A percentile compares a stretch with the other conserved stretches of the same genome.
These are phyloP conservation scores for Monosporascus sp. DNA, from an alignment of 2,329 filamentous ascomycete genomes.

Conservation along the genomic window DNA sequence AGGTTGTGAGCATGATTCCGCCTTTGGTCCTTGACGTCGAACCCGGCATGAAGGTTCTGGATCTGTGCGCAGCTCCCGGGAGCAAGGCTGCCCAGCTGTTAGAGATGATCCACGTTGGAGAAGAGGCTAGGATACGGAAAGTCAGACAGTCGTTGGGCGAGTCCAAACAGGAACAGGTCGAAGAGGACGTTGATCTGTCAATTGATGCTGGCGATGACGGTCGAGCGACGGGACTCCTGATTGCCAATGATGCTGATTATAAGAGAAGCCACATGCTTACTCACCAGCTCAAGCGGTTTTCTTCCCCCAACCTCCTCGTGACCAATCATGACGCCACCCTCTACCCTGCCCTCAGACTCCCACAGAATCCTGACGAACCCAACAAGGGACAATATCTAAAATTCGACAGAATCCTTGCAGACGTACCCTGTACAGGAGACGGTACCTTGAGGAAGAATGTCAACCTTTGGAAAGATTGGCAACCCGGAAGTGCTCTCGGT, in stretches of 20 bases:
- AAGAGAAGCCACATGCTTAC: constrained; percentile 95
- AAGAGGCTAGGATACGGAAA: constrained; percentile 78
- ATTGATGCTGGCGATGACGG: constrained; percentile 68
- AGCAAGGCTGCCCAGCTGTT: constrained; percentile 95
- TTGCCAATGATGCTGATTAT: constrained; percentile 96
- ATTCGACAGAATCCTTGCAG: constrained; percentile 92
- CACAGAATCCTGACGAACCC: constrained; percentile 49
- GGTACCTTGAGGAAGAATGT: constrained; percentile 91
- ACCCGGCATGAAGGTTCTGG: constrained; percentile 87
- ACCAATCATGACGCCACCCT: constrained; percentile 97
- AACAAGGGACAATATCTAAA: constrained; percentile 71
- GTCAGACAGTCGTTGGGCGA: constrained; percentile 56
- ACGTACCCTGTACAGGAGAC: constrained; percentile 95
- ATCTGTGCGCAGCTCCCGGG: constrained; percentile 93
- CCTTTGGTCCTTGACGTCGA: constrained; percentile 86
- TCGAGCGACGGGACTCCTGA: constrained; percentile 81
- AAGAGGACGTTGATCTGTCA: constrained; percentile 51
- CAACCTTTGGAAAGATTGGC: constrained; percentile 94
- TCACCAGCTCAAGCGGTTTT: constrained; percentile 94
- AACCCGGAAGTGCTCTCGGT: constrained; percentile 77
- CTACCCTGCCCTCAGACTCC: constrained; percentile 88
- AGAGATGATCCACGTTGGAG: constrained; percentile 88
- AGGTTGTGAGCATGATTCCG: constrained; percentile 98
- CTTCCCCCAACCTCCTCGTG: constrained; percentile 92
- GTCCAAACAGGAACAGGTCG: constrained; percentile 22